These are phyloP conservation scores for Fraxinus cuspidata DNA, from an alignment of 257 asterid genomes.

Conservation along the genomic window DNA sequence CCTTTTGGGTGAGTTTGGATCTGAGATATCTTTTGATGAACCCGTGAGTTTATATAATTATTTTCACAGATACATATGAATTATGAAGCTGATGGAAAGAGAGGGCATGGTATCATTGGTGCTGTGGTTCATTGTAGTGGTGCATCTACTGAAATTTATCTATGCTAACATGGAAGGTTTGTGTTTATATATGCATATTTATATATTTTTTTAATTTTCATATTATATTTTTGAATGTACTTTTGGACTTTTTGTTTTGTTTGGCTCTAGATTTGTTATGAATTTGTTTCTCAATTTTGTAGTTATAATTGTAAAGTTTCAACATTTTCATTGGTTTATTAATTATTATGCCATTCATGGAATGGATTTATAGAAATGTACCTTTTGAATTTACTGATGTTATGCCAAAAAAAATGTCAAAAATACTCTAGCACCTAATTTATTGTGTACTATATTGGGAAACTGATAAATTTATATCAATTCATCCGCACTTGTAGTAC, in stretches of 20 bases:
- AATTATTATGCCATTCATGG: not conserved
- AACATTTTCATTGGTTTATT: conserved; percentile 15
- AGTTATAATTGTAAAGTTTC: conserved; percentile 5
- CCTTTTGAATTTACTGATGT: not conserved
- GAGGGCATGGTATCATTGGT: conserved; percentile 40
- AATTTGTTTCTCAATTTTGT: conserved; percentile 3
- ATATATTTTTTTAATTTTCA: conserved; percentile 7
- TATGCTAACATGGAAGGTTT: conserved; percentile 92
- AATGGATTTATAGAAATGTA: conserved; percentile 15
- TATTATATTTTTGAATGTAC: too few species aligned
- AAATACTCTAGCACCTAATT: not conserved
- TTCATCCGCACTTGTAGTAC: not conserved
- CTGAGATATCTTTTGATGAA: conserved; percentile 46
- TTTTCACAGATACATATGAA: conserved; percentile 8
- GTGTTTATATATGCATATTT: conserved; percentile 24
- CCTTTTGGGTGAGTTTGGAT: conserved; percentile 51
- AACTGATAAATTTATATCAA: not conserved
- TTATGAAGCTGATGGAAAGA: conserved; percentile 46
- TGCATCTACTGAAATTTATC: conserved; percentile 49
- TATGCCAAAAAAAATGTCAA: not conserved
- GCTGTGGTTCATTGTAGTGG: conserved; percentile 57
- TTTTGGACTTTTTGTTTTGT: not conserved
- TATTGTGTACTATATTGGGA: not conserved
- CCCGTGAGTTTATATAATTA: conserved; percentile 26
- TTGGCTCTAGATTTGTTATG: conserved; percentile 14